Percentiles rank a stretch among this genome's conserved stretches.
Evolutionary conservation across 169 alveolate genomes (phyloP).

Genomic region (Toxoplasma gondii): DNA sequence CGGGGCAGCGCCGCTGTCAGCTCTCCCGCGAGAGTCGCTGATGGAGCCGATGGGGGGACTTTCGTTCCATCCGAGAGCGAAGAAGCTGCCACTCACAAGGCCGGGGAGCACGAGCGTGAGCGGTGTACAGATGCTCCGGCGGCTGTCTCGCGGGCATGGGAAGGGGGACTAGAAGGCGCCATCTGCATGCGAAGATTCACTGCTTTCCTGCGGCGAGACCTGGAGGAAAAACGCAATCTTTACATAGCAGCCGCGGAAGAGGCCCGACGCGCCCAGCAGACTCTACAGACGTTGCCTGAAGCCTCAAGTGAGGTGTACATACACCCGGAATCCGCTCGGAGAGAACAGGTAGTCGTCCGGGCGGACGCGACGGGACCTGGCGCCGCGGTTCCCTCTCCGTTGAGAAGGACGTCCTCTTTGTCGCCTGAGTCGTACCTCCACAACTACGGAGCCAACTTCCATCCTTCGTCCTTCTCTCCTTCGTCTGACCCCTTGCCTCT

Average conservation of each 20-base stretch:
- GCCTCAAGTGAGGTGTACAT: no score
- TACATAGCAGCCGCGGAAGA: not conserved
- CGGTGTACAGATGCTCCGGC: no score
- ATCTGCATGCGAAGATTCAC: not conserved
- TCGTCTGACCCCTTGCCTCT: conserved; percentile 21
- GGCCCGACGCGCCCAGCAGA: not conserved
- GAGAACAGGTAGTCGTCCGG: no score
- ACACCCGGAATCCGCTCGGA: no score
- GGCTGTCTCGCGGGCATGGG: no score
- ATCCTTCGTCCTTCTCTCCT: conserved; percentile 36
- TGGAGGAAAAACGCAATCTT: not conserved
- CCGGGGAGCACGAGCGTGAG: not conserved
- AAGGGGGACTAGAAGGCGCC: not conserved
- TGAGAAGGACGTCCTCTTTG: not conserved
- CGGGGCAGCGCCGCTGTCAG: not conserved
- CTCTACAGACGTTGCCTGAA: no score
- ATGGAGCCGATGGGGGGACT: not conserved
- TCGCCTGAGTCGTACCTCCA: not conserved
- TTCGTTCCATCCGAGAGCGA: not conserved
- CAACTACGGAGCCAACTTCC: conserved; percentile 1
- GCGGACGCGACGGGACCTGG: not conserved
- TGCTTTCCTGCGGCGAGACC: not conserved
- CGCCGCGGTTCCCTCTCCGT: not conserved
- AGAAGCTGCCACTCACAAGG: not conserved
- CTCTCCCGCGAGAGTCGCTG: not conserved